A percentile compares a stretch with the other conserved stretches of the same genome.
Conservation (phyloP, 1,284 basidiomycete species). For the Tilletia setariae region DNA sequence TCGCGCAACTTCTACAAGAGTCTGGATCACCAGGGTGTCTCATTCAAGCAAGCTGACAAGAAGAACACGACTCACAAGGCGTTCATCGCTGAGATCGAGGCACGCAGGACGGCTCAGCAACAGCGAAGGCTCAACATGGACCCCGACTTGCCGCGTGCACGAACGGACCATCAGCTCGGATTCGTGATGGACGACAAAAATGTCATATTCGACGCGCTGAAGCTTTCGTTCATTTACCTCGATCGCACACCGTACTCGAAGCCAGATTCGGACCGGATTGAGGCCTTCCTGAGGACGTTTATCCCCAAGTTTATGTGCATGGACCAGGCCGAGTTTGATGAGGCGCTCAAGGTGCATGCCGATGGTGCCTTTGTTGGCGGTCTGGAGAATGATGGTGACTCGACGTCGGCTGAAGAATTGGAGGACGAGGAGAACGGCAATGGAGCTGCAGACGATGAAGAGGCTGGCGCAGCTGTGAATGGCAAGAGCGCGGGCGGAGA, state of each 20-base stretch:
- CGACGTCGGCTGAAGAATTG: constrained; percentile 57
- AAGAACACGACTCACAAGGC: constrained; percentile 87
- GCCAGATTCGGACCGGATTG: constrained; percentile 76
- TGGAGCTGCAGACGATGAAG: constrained; percentile 25
- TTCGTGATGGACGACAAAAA: constrained; percentile 74
- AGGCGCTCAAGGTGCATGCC: constrained; percentile 35
- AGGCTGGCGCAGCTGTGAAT: constrained; percentile 28
- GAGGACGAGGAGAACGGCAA: constrained; percentile 20
- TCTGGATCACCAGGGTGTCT: constrained; percentile 90
- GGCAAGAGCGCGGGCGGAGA: constrained; percentile 18
- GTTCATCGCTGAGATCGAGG: constrained; percentile 84
- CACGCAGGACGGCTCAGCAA: constrained; percentile 71
- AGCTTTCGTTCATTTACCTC: constrained; percentile 83
- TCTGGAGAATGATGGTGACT: constrained; percentile 58
- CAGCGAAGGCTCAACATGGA: constrained; percentile 45
- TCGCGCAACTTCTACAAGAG: constrained; percentile 79
- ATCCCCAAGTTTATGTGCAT: constrained; percentile 78
- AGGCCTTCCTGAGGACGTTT: constrained; percentile 79
- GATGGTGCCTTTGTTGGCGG: constrained; percentile 67
- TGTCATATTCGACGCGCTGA: constrained; percentile 81
- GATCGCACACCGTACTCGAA: constrained; percentile 73
- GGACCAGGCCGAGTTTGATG: constrained; percentile 61
- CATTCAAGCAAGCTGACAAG: constrained; percentile 94
- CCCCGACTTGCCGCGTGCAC: constrained; percentile 41
- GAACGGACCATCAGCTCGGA: constrained; percentile 66